These are phyloP conservation scores for Fusarium cyanostomum DNA, from an alignment of 2,329 filamentous ascomycete genomes.

Conservation along the genomic window DNA sequence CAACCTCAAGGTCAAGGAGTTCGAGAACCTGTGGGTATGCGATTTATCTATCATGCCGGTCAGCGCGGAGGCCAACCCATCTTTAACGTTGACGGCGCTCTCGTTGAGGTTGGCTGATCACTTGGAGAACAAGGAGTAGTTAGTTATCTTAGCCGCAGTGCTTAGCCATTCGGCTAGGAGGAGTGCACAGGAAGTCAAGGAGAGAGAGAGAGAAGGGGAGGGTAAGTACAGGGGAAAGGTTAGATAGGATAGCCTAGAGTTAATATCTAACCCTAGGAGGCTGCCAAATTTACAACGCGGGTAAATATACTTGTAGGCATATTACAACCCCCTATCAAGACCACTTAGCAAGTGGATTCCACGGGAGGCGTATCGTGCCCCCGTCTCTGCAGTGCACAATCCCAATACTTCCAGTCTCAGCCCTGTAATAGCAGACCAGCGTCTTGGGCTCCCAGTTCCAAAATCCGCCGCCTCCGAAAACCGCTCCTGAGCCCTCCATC, in stretches of 20 bases:
- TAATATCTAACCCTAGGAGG: too few species aligned
- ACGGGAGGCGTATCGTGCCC: constrained; percentile 20
- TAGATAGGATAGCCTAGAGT: too few species aligned
- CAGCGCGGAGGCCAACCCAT: constrained; percentile 26
- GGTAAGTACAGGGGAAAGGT: too few species aligned
- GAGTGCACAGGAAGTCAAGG: too few species aligned
- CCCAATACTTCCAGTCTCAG: constrained; percentile 6
- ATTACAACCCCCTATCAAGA: too few species aligned
- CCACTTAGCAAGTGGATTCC: constrained; percentile 23
- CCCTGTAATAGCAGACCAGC: constrained; percentile 18
- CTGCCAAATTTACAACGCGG: too few species aligned
- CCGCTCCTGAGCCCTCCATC: constrained; percentile 3
- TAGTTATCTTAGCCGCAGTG: too few species aligned
- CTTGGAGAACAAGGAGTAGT: too few species aligned
- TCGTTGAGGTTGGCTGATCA: constrained; percentile 25
- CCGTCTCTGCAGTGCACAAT: constrained; percentile 13
- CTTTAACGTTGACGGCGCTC: constrained; percentile 21
- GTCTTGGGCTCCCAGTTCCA: constrained; percentile 15
- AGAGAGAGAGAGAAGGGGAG: too few species aligned
- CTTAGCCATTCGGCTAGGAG: too few species aligned
- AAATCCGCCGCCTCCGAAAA: constrained; percentile 11
- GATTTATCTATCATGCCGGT: constrained; percentile 29
- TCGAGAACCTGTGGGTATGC: constrained; percentile 27
- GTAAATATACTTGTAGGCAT: too few species aligned
- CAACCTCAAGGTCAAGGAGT: constrained; percentile 11